Evolutionary conservation across 345 rosid genomes (phyloP), one percentile per base, ranked within the genome.

Genomic region (Aurinia saxatilis): DNA sequence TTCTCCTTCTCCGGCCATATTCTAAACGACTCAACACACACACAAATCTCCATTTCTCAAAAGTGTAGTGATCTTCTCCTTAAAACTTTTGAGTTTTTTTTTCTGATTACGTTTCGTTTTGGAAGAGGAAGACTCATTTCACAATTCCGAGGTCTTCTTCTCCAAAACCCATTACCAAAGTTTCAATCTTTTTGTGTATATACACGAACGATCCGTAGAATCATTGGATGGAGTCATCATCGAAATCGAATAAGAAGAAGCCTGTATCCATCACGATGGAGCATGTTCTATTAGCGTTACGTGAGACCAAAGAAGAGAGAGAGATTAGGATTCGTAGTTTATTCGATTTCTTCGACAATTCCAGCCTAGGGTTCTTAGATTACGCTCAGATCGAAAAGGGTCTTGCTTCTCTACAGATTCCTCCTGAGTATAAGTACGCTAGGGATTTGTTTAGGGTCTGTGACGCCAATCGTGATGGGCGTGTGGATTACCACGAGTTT

Each of bases 301-400:
- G 95, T 1, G 97, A 93, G 72, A 87, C 87, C 13, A 82, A 74
- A 69, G 96, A 87, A n/a, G 96, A 87, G 82, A 81, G 99, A 60
- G 99, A 90, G 44, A 46, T 73, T 1, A 73, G 99, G 49, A 79
- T 93, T 57, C 78, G 90, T 47, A 84, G 95, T 66, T 60, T 93
- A 69, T 93, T 93, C 61, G 72, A 60, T 67, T 90, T 85, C 82
- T 93, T 90, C 18, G 99, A 93, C 19, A 74, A 79, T 10, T 81
- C 76, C 10, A 78, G 70, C 61, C 51, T 59, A 17, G 99, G 95
- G 35, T 89, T 77, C 57, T 77, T 93, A 76, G 97, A 87, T 52
- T 84, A 85, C 54, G 47, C 79, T 12, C 91, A 87, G 81, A 93
- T 93, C 71, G 99, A 93, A 65, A 60, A 77, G 25, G 97, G 97